A percentile compares a stretch with the other conserved stretches of the same genome.
These are phyloP conservation scores for Penicillium sp. DNA, from an alignment of 2,329 filamentous ascomycete species.

Conservation along the genomic window DNA sequence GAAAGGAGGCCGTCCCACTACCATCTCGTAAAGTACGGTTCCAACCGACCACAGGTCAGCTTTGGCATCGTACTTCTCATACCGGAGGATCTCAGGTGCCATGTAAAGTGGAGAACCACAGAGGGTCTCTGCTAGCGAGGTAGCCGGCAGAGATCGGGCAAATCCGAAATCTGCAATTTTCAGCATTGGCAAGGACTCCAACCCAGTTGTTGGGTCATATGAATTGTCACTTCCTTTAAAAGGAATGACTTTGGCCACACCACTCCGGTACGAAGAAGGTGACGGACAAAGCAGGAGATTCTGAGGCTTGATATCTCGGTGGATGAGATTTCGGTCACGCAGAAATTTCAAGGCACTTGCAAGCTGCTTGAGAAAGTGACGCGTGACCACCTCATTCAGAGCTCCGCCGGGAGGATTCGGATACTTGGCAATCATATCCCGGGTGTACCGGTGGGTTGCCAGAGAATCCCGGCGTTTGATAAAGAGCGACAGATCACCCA, in stretches of 20 bases:
- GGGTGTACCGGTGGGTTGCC: slow-evolving; percentile 70
- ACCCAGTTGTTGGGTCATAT: slow-evolving; percentile 70
- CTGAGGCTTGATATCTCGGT: slow-evolving; percentile 96
- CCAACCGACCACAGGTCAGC: slow-evolving; percentile 97
- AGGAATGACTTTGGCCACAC: slow-evolving; percentile 58
- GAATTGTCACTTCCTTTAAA: slow-evolving; percentile 77
- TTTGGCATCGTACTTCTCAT: slow-evolving; percentile 95
- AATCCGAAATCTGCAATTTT: slow-evolving; percentile 99
- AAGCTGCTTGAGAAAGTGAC: slow-evolving; percentile 94
- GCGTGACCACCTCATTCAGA: slow-evolving; percentile 92
- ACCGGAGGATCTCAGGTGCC: slow-evolving; percentile 94
- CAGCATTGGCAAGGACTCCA: slow-evolving; percentile 84
- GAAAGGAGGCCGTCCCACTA: slow-evolving; percentile 84
- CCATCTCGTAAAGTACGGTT: slow-evolving; percentile 93
- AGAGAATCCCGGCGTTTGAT: slow-evolving; percentile 90
- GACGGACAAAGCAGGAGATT: slow-evolving; percentile 88
- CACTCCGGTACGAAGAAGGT: slow-evolving; percentile 61
- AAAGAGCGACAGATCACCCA: slow-evolving; percentile 89
- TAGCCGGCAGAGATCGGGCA: slow-evolving; percentile 81
- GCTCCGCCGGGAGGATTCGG: slow-evolving; percentile 76
- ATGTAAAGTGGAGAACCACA: slow-evolving; percentile 97
- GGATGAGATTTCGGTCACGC: slow-evolving; percentile 77
- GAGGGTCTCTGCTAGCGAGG: slow-evolving; percentile 88
- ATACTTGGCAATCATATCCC: slow-evolving; percentile 89
- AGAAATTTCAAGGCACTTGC: slow-evolving; percentile 87